A percentile compares a stretch with the other conserved stretches of the same genome.
These are phyloP conservation scores for Trematosphaeria pertusa DNA, from an alignment of 2,329 filamentous ascomycete species.

Conservation along the genomic window DNA sequence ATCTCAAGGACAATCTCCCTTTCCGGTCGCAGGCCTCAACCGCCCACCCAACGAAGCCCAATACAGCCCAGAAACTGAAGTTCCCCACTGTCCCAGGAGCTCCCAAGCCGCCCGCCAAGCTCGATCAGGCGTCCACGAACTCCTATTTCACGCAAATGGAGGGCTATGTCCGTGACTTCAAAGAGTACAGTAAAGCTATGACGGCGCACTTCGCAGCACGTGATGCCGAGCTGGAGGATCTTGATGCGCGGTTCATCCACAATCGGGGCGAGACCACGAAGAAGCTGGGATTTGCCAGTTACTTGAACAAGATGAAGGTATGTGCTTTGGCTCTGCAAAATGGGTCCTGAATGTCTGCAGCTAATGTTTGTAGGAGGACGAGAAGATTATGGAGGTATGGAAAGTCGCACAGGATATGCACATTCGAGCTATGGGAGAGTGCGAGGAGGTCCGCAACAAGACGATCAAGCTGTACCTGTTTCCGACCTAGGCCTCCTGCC, in stretches of 20 bases:
- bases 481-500: too few species aligned
- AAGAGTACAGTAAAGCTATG: slow-evolving; percentile 62
- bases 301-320: slow-evolving; percentile 66
- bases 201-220: slow-evolving; percentile 62
- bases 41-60: slow-evolving; percentile 50
- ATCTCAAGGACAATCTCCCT: slow-evolving; percentile 62
- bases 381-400: slow-evolving; percentile 68
- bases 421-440: slow-evolving; percentile 58
- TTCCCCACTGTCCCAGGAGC: slow-evolving; percentile 61
- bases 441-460: slow-evolving; percentile 41
- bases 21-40: slow-evolving; percentile 63
- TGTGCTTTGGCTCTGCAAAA: too few species aligned
- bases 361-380: too few species aligned
- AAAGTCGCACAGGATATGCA: slow-evolving; percentile 66
- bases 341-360: too few species aligned
- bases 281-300: slow-evolving; percentile 63
- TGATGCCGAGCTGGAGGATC: slow-evolving; percentile 54
- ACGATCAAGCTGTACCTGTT: slow-evolving; percentile 30
- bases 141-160: slow-evolving; percentile 62
- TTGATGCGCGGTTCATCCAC: slow-evolving; percentile 57
- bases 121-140: slow-evolving; percentile 58
- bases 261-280: slow-evolving; percentile 57
- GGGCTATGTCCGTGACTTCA: slow-evolving; percentile 64
- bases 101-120: slow-evolving; percentile 52
- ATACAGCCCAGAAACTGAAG: slow-evolving; percentile 50